Percentiles rank a stretch among this genome's conserved stretches.
These are phyloP conservation scores for Meira miltonrushii DNA, from an alignment of 1,284 basidiomycete genomes.

Conservation along the genomic window DNA sequence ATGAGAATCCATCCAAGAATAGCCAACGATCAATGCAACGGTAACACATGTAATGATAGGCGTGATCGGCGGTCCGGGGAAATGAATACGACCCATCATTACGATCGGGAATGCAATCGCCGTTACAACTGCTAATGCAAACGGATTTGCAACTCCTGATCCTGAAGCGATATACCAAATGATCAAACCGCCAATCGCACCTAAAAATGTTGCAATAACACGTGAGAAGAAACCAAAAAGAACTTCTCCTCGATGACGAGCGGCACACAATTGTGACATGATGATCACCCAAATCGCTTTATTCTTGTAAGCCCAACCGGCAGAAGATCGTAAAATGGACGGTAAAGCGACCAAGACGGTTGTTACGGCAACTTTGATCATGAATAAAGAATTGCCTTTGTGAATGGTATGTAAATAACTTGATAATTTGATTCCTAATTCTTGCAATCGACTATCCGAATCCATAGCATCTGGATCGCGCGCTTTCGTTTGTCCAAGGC, in stretches of 20 bases:
- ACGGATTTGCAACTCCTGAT: constrained; percentile 58
- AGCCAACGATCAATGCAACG: constrained; percentile 53
- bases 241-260: constrained; percentile 44
- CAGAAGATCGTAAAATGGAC: constrained; percentile 28
- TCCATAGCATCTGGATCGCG: constrained; percentile 72
- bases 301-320: constrained; percentile 44
- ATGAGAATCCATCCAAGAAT: constrained; percentile 37
- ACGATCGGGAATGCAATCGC: constrained; percentile 66
- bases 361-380: constrained; percentile 70
- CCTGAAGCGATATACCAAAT: constrained; percentile 66
- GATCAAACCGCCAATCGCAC: constrained; percentile 63
- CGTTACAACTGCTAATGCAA: constrained; percentile 66
- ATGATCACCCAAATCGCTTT: constrained; percentile 46
- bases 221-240: constrained; percentile 37
- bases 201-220: constrained; percentile 35
- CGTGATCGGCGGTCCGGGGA: constrained; percentile 67
- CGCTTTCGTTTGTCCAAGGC: constrained; percentile 57
- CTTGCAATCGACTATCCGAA: constrained; percentile 53
- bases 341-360: constrained; percentile 56
- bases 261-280: constrained; percentile 47
- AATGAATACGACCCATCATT: constrained; percentile 63
- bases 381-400: constrained; percentile 59
- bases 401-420: neutral
- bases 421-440: constrained; percentile 30
- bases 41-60: constrained; percentile 72